phyloP scores from a whole-genome alignment of 2,329 filamentous ascomycete species.

The Aspergillus aculeatus region DNA sequence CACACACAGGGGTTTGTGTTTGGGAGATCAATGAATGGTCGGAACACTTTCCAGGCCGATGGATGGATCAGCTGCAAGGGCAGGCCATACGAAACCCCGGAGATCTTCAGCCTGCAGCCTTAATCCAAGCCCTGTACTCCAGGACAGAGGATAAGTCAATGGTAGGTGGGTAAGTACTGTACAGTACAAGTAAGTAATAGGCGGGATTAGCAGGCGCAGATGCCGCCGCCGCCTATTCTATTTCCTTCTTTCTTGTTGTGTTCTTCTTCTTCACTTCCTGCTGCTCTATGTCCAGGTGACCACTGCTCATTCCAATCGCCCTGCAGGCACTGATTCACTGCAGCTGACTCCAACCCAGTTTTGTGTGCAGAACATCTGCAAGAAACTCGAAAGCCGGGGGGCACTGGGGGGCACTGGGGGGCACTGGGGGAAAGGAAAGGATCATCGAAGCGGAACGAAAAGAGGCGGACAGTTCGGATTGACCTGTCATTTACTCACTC shows the following conservation, averaged over 20 bases:
- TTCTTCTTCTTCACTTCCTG: not conserved
- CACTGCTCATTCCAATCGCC: not conserved
- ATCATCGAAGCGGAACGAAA: not conserved
- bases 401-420: too few species aligned
- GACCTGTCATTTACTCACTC: not conserved
- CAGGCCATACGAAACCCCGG: conserved; percentile 6
- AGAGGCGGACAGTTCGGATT: not conserved
- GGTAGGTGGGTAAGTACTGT: too few species aligned
- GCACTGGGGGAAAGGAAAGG: too few species aligned
- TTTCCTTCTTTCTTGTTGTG: not conserved
- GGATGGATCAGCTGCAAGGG: conserved; percentile 15
- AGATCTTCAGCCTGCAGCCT: conserved; percentile 10
- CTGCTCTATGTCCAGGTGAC: conserved; percentile 1
- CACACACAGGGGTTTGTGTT: too few species aligned
- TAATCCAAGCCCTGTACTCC: not conserved
- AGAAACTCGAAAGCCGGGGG: not conserved
- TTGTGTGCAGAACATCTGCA: not conserved
- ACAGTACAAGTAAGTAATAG: too few species aligned
- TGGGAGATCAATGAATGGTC: not conserved
- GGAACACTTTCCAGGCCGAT: not conserved
- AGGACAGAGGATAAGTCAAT: too few species aligned
- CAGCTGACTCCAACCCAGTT: conserved; percentile 4
- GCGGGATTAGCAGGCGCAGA: too few species aligned
- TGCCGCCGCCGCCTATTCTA: too few species aligned
- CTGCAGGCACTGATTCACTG: not conserved